phyloP scores from a whole-genome alignment of 1,284 basidiomycete species.

The Melanopsichium pennsylvanicum region DNA sequence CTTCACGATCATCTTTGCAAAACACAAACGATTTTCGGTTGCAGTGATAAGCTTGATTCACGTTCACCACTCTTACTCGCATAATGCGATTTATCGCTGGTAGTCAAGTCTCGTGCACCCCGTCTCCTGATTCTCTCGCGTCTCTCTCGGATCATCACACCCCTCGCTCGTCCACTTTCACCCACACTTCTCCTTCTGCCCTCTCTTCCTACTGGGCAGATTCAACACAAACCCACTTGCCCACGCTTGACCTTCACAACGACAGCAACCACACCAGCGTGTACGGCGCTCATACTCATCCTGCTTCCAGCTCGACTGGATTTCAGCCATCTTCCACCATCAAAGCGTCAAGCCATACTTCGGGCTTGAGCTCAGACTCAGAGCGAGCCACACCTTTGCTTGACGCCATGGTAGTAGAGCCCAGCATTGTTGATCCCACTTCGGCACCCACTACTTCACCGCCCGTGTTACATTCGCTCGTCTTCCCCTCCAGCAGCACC shows the following conservation, averaged over 20 bases:
- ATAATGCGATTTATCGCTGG: conserved; percentile 21
- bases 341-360: conserved; percentile 14
- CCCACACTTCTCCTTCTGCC: conserved; percentile 11
- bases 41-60: too few relatives aligned
- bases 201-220: conserved; percentile 2
- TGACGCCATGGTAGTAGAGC: not conserved
- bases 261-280: not conserved
- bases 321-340: conserved; percentile 18
- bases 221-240: conserved; percentile 11
- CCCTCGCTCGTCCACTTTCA: conserved; percentile 10
- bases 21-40: not conserved
- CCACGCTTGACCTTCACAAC: not conserved
- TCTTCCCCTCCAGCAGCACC: not conserved
- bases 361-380: not conserved
- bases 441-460: conserved; percentile 8
- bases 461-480: conserved; percentile 19
- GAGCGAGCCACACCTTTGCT: not conserved
- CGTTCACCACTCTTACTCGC: too few relatives aligned
- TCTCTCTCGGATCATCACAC: conserved; percentile 20
- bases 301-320: too few relatives aligned
- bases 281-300: not conserved
- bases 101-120: conserved; percentile 23
- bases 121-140: conserved; percentile 20
- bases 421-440: not conserved
- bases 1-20: not conserved